phyloP scores from a whole-genome alignment of 139 green algal species.

The Penium margaritaceum region DNA sequence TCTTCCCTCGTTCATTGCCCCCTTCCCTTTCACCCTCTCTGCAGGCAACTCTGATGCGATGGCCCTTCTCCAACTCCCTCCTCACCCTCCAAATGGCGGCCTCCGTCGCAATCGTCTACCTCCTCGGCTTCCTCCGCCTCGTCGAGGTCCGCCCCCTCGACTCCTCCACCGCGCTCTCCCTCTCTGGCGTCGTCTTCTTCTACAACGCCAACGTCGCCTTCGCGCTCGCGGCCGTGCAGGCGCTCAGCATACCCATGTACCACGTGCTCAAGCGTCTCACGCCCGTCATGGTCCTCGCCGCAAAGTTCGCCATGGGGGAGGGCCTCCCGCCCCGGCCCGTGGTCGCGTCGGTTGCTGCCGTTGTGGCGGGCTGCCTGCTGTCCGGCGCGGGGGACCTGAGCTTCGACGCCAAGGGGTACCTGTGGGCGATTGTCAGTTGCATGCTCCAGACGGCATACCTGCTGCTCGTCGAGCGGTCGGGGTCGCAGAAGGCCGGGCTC shows the following conservation, averaged over 20 bases:
- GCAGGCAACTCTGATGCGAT: slow-evolving; percentile 32
- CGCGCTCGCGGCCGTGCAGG: slow-evolving; percentile 37
- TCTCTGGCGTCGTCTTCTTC: slow-evolving; percentile 42
- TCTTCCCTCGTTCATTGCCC: too few species aligned
- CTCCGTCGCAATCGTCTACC: slow-evolving; percentile 31
- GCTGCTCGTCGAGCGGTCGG: slow-evolving; percentile 62
- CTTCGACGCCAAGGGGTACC: slow-evolving; percentile 64
- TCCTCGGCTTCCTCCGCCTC: neutral
- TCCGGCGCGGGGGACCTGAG: slow-evolving; percentile 53
- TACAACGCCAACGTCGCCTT: slow-evolving; percentile 56
- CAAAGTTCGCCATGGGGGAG: slow-evolving; percentile 25
- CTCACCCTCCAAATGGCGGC: slow-evolving; percentile 41
- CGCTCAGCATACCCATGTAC: slow-evolving; percentile 49
- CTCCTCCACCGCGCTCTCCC: neutral
- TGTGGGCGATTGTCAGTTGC: slow-evolving; percentile 52
- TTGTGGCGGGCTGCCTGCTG: slow-evolving; percentile 44
- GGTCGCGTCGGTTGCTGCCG: slow-evolving; percentile 18
- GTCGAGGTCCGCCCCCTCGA: slow-evolving; percentile 23
- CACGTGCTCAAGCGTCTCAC: slow-evolving; percentile 38
- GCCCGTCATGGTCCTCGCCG: slow-evolving; percentile 36
- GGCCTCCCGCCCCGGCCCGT: slow-evolving; percentile 2
- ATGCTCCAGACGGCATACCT: slow-evolving; percentile 55
- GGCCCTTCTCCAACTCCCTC: slow-evolving; percentile 38
- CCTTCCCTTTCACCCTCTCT: too few species aligned
- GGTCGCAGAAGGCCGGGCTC: slow-evolving; percentile 44